Base-by-base conservation (phyloP, 73 alveolate genomes). In the Paramecium pentaurelia region DNA sequence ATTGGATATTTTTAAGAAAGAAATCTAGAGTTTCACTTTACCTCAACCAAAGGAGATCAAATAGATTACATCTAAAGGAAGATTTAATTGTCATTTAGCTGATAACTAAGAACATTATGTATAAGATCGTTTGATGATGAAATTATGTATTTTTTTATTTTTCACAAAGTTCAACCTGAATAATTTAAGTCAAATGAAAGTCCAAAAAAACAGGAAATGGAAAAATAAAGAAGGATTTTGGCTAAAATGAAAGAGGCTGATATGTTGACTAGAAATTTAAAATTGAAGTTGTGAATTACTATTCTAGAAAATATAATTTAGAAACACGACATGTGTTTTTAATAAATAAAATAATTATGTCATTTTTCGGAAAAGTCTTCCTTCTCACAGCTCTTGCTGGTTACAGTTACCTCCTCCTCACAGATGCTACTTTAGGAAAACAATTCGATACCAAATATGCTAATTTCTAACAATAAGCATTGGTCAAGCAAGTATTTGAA, bases 191-290 rank as follows among this genome's bases (percentile, higher is more conserved):
- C 49, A 8, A 45, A 80, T 14, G 91, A 80, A 16, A 45, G 75
- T 47, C 77, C 91, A 40, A 80, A 80, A 25, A 80, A 80, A 20
- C 3, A 27, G 45, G 71, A 80, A 44, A 32, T 80, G 47, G 77
- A 45, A 36, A 45, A 25, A 25, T 12, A 45, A 36, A n/a, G 91
- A 40, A 9, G 77, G 25, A 80, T 40, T 22, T 27, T 80, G 49
- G 91, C 89, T 11, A 80, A 80, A 44, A 80, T 80, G 77, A 80
- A 80, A 64, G 91, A 80, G 7, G 11, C 54, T 4, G 91, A 80
- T 4, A 80, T 80, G 77, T 49, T 80, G 42, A 27, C 22, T 20
- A 20, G 54, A 36, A 80, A 80, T 80, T 28, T 45, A 27, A 80
- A 47, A 80, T 32, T 25, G 77, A 80, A 80, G 58, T 9, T 80